Evolutionary conservation across 306 rosid genomes (phyloP).

Genomic region (Cucumis sativus): Cucumber_9930_V3 NC_026660.2:3156001-3156500

Average conservation of each 20-base stretch:
- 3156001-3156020: background rate
- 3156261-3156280: conserved; percentile 88
- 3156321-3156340: conserved; percentile 99
- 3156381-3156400: conserved; percentile 81
- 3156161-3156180: conserved; percentile 83
- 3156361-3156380: conserved; percentile 72
- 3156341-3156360: conserved; percentile 71
- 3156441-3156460: background rate
- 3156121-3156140: background rate
- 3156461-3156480: background rate
- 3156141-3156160: conserved; percentile 16
- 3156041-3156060: background rate
- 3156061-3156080: conserved; percentile 5
- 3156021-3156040: background rate
- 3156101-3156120: background rate
- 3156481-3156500: background rate
- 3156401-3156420: conserved; percentile 2
- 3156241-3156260: conserved; percentile 98
- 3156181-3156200: conserved; percentile 88
- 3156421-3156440: background rate
- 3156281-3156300: conserved; percentile 91
- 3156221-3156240: conserved; percentile 93
- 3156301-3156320: conserved; percentile 78
- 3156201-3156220: conserved; percentile 95
- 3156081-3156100: conserved; percentile 7